These are phyloP conservation scores for Biscogniauxia marginata DNA, from an alignment of 2,329 filamentous ascomycete genomes.

Conservation along the genomic window DNA sequence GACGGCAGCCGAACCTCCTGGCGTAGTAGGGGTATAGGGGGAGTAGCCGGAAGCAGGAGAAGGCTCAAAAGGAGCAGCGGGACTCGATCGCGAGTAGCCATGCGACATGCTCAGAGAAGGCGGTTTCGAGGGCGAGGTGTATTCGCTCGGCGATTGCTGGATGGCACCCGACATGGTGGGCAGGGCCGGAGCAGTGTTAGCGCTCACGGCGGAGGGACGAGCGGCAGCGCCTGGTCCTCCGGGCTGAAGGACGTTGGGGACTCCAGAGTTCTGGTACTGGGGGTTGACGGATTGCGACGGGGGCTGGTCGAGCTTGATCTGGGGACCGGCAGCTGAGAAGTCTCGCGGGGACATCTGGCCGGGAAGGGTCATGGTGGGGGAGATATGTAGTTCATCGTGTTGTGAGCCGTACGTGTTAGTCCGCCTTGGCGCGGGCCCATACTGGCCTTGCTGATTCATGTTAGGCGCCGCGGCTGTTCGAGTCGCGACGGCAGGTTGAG, in stretches of 20 bases:
- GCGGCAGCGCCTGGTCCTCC: slow-evolving; percentile 41
- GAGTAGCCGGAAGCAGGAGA: slow-evolving; percentile 51
- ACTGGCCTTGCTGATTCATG: slow-evolving; percentile 40
- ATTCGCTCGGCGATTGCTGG: slow-evolving; percentile 37
- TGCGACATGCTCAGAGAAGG: slow-evolving; percentile 65
- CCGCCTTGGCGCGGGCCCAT: slow-evolving; percentile 37
- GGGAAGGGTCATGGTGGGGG: slow-evolving; percentile 43
- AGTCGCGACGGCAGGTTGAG: slow-evolving; percentile 16
- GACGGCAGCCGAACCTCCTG: slow-evolving; percentile 48
- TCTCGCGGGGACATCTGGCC: slow-evolving; percentile 48
- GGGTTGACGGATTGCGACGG: slow-evolving; percentile 37
- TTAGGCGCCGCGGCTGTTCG: slow-evolving; percentile 17
- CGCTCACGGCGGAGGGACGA: slow-evolving; percentile 38
- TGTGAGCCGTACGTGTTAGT: slow-evolving; percentile 39
- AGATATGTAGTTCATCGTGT: slow-evolving; percentile 57
- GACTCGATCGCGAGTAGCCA: slow-evolving; percentile 82
- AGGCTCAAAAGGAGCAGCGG: slow-evolving; percentile 59
- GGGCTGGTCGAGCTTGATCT: slow-evolving; percentile 50
- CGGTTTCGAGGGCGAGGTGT: slow-evolving; percentile 59
- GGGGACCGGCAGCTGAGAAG: slow-evolving; percentile 42
- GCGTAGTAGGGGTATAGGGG: slow-evolving; percentile 63
- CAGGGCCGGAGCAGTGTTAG: slow-evolving; percentile 46
- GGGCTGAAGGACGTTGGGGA: slow-evolving; percentile 60
- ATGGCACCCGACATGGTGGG: slow-evolving; percentile 46
- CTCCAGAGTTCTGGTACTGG: slow-evolving; percentile 43